phyloP scores from a whole-genome alignment of 192 early-diverging fungal species.

The Backusella tarrabulga region DNA sequence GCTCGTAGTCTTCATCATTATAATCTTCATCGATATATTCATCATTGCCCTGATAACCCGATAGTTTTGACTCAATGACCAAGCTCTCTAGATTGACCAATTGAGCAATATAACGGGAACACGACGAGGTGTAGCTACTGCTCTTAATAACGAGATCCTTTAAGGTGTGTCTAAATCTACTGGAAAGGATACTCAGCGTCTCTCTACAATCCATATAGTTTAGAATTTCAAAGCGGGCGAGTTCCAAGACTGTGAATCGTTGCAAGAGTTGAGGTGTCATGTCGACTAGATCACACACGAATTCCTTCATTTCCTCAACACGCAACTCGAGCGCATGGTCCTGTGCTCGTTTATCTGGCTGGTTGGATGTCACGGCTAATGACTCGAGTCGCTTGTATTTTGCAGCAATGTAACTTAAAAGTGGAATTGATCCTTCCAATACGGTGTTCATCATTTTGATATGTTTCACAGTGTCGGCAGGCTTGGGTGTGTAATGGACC shows the following conservation, averaged over 20 bases:
- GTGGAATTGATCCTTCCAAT: not conserved
- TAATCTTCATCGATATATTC: not conserved
- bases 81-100: not conserved
- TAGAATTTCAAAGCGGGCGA: not conserved
- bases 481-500: not conserved
- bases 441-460: not conserved
- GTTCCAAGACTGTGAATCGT: not conserved
- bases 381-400: not conserved
- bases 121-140: not conserved
- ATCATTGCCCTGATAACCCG: not conserved
- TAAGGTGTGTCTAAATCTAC: not conserved
- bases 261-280: not conserved
- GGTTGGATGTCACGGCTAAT: not conserved
- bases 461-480: not conserved
- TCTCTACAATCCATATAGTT: not conserved
- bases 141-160: not conserved
- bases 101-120: not conserved
- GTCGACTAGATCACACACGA: not conserved
- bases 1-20: not conserved
- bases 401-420: not conserved
- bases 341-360: not conserved
- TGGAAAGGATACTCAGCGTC: not conserved
- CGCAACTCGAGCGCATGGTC: not conserved
- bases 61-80: not conserved
- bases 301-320: not conserved